phyloP scores from a whole-genome alignment of 306 rosid genomes.

The Erythrophleum fordii region DNA sequence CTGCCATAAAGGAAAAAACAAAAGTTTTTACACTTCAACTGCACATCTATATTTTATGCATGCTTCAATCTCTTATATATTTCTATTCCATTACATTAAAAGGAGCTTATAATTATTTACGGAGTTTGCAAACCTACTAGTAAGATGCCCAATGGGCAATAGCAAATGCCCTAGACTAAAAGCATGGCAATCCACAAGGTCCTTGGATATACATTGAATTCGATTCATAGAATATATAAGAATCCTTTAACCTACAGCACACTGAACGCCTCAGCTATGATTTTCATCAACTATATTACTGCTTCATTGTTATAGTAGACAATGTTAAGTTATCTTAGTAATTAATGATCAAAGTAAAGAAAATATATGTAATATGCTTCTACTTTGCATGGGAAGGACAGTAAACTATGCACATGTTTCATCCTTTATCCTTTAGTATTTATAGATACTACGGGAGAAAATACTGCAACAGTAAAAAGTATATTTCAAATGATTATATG shows the following conservation, averaged over 20 bases:
- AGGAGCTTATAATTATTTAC: neutral
- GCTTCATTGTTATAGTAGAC: neutral
- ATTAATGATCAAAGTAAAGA: conserved; percentile 4
- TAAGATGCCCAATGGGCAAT: neutral
- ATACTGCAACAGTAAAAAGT: neutral
- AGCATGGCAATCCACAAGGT: neutral
- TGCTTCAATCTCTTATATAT: conserved; percentile 17
- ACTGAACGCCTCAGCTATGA: neutral
- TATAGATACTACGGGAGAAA: neutral
- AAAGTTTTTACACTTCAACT: conserved; percentile 28
- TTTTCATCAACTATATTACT: neutral
- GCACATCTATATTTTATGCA: conserved; percentile 5
- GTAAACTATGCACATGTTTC: conserved; percentile 17
- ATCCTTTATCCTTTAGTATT: neutral
- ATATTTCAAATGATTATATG: neutral
- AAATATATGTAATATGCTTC: neutral
- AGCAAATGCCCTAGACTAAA: conserved; percentile 11
- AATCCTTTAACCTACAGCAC: neutral
- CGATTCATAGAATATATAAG: conserved; percentile 1
- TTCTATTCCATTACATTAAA: conserved; percentile 10
- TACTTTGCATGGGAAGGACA: neutral
- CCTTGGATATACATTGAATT: conserved; percentile 6
- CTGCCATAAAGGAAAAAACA: conserved; percentile 55
- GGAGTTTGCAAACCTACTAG: neutral
- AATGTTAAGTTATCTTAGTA: neutral